Evolutionary conservation across 2,329 filamentous ascomycete genomes (phyloP).

Genomic region (Cadophora luteo-olivacea): DNA sequence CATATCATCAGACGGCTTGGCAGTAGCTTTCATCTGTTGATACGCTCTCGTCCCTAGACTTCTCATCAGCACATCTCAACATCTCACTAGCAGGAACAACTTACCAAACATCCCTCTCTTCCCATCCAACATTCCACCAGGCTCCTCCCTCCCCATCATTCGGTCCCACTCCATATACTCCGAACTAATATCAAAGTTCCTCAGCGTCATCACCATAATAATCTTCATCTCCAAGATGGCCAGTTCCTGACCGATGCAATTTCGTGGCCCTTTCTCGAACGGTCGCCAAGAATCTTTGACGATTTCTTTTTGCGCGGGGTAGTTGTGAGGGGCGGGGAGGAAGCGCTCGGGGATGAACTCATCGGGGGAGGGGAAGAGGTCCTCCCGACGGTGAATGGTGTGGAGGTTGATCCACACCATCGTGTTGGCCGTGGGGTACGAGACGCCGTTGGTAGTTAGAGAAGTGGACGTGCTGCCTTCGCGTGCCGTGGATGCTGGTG

Average conservation of each 20-base stretch:
- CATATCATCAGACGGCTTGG: slow-evolving; percentile 33
- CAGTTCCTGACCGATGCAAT: slow-evolving; percentile 63
- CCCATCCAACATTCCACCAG: slow-evolving; percentile 21
- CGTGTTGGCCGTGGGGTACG: slow-evolving; percentile 25
- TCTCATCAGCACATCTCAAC: background rate
- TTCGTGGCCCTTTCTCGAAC: slow-evolving; percentile 60
- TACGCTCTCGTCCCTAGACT: slow-evolving; percentile 24
- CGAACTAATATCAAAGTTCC: slow-evolving; percentile 55
- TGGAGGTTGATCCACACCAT: slow-evolving; percentile 31
- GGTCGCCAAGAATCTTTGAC: slow-evolving; percentile 55
- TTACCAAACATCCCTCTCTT: slow-evolving; percentile 32
- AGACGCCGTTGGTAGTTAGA: slow-evolving; percentile 17
- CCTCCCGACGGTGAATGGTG: slow-evolving; percentile 46
- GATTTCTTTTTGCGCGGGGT: slow-evolving; percentile 39
- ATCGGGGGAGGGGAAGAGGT: slow-evolving; percentile 51
- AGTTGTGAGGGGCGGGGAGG: slow-evolving; percentile 44
- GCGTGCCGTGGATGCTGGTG: slow-evolving; percentile 24
- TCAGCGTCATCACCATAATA: slow-evolving; percentile 53
- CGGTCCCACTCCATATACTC: slow-evolving; percentile 43
- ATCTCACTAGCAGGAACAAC: background rate
- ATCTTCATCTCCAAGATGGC: slow-evolving; percentile 56
- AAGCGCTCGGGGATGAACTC: slow-evolving; percentile 56
- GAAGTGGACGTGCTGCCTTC: slow-evolving; percentile 7
- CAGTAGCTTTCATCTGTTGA: slow-evolving; percentile 30
- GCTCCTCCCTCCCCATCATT: slow-evolving; percentile 24